Conservation (phyloP, 192 early-diverging fungal species). For the Pilobolus umbonatus region DNA sequence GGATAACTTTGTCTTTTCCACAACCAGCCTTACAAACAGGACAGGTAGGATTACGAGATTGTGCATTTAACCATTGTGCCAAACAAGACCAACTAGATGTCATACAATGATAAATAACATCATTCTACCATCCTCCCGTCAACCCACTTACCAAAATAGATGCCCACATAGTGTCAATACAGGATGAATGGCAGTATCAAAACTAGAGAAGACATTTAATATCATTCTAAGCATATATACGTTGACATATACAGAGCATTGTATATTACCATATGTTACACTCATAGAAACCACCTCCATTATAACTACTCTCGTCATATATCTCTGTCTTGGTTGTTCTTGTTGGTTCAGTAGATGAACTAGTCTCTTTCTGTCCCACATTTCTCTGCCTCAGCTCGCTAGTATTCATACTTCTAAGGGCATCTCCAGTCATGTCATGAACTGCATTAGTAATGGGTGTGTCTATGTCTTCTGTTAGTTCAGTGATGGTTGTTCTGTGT, state of each 20-base stretch:
- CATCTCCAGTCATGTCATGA: background rate
- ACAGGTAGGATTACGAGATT: slow-evolving; percentile 66
- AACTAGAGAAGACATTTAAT: slow-evolving; percentile 38
- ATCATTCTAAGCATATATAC: background rate
- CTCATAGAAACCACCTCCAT: slow-evolving; percentile 33
- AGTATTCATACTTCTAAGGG: slow-evolving; percentile 8
- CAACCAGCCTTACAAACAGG: slow-evolving; percentile 85
- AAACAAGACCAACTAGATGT: slow-evolving; percentile 59
- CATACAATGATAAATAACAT: background rate
- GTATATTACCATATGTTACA: slow-evolving; percentile 37
- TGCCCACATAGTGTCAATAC: slow-evolving; percentile 79
- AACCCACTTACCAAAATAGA: slow-evolving; percentile 58
- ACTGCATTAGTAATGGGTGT: background rate
- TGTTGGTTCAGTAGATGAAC: background rate
- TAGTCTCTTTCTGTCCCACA: background rate
- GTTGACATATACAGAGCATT: background rate
- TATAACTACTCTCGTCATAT: slow-evolving; percentile 1
- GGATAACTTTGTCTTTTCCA: slow-evolving; percentile 79
- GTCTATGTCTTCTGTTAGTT: background rate
- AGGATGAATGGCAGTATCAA: slow-evolving; percentile 71
- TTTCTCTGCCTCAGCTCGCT: slow-evolving; percentile 17
- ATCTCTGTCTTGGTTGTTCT: background rate
- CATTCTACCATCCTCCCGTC: background rate
- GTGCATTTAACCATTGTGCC: slow-evolving; percentile 70
- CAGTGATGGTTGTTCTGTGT: slow-evolving; percentile 2